Evolutionary conservation across 2,329 filamentous ascomycete genomes (phyloP), one percentile per base, ranked within the genome.

Genomic region (Botrytis elliptica): DNA sequence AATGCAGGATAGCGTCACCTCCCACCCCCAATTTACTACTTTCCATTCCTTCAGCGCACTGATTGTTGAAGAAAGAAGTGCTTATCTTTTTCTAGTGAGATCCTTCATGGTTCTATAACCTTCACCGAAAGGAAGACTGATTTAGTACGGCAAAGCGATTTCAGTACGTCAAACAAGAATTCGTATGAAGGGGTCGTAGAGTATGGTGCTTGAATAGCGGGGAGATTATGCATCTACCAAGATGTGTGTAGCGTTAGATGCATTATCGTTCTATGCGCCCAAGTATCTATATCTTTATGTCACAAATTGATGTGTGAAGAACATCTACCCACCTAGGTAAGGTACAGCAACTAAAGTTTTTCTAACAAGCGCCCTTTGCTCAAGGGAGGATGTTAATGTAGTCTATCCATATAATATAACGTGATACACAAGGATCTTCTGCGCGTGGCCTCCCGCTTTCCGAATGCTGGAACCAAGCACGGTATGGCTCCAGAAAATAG

Each of bases 371-470:
- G 52, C 71, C 38, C 55, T 73, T 73, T 71, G 46, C 60, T 55
- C 55, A 62, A 69, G 60, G 55, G 70, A 33, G 66, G 57, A 73
- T 60, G 46, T 69, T 36, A 57, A 57, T 60, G 29, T 36, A 60
- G 63, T 44, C 36, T 49, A 69, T 72, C 66, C 38, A 69, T 75
- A 63, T 63, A 73, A 71, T 75, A 78, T 77, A 78, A 78, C 76
- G 77, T 78, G 77, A 77, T 78, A 72, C 64, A 72, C 76, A 75
- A 72, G 77, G 78, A 73, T 71, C 42, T 57, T 55, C 57, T 72
- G 70, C 73, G 73, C 77, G 75, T 75, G 76, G 77, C 66, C 75
- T 75, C 77, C 77, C 77, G 77, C 72, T 73, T 78, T 79, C 77
- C 77, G 76, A 76, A 74, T 73, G 66, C 57, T 59, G 66, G 55